Base-by-base conservation (phyloP, 176 grass and related monocot genomes). In the Alopecurus myosuroides region DNA sequence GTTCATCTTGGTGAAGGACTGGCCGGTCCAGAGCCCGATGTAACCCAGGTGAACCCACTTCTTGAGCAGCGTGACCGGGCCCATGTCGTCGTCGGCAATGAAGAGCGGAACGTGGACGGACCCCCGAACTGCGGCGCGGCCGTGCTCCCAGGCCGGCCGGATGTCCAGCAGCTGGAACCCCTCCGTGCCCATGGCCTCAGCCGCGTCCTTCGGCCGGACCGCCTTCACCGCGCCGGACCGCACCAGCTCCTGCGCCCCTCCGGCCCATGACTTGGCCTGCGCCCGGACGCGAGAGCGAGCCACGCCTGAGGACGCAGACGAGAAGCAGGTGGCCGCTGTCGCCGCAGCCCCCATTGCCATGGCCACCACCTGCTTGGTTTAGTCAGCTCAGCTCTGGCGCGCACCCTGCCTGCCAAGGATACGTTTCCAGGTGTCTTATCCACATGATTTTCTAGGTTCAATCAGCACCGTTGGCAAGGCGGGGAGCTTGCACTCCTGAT, bases 21-120 rank as follows among this genome's bases (percentile, higher is more conserved):
- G 97, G 12, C 91, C 97, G 4, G 97, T 94, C 94, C 91, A 96
- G 18, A 94, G 86, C 26, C 97, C 93, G 75, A 99, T 89, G 81
- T 96, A 96, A 34, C 91, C 91, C 22, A 99, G 87, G 87, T 99
- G 97, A 30, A 99, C 93, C 97, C 97, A 96, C 88, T 94, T 95
- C 84, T 94, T 99, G 10, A 99, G 93, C 66, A 99, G 86, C 53
- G 94, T 99, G 49, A 94, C 33, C 34, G 82, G 86, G 28, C 88
- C 52, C 77, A 81, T 84, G 76, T 92, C 90, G 14, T 78, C 80
- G 70, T 99, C 97, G 12, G 51, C 89, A 5, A 92, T 86, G 83
- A 94, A 99, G 29, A 99, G 86, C 22, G 94, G 81, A 17, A 88
- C 88, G 55, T 99, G 97, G 8, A 78, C 51, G 7, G 91, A 90